Evolutionary conservation across 164 flowering plant species (phyloP).

Genomic region (Pachysandra terminalis): DNA sequence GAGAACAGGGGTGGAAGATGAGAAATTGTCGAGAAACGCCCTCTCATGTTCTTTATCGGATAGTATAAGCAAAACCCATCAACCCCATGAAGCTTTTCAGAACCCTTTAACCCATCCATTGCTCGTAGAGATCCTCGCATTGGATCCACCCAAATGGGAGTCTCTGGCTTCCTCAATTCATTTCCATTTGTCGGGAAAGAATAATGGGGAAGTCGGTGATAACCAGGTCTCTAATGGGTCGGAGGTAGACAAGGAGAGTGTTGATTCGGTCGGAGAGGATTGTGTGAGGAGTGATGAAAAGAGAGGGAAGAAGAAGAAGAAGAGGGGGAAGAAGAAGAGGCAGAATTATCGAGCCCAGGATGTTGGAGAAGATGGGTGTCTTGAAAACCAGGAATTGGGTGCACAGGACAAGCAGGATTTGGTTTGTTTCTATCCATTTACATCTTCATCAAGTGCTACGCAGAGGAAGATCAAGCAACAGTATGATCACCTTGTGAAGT

Average conservation of each 20-base stretch:
- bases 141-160: slow-evolving; percentile 40
- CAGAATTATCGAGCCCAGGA: slow-evolving; percentile 25
- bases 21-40: slow-evolving; percentile 13
- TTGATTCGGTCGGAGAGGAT: slow-evolving; percentile 11
- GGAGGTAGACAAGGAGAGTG: slow-evolving; percentile 23
- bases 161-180: slow-evolving; percentile 10
- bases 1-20: slow-evolving; percentile 10
- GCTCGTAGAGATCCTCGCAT: slow-evolving; percentile 46
- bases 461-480: slow-evolving; percentile 86
- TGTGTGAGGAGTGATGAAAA: slow-evolving; percentile 16
- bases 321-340: slow-evolving; percentile 40
- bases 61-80: slow-evolving; percentile 5
- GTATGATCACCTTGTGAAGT: slow-evolving; percentile 74
- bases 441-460: slow-evolving; percentile 61
- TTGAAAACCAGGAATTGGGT: slow-evolving; percentile 14
- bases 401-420: slow-evolving; percentile 28
- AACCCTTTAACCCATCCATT: slow-evolving; percentile 27
- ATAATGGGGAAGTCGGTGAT: slow-evolving; percentile 3
- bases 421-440: slow-evolving; percentile 63
- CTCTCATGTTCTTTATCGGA: slow-evolving; percentile 7
- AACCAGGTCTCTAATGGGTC: slow-evolving; percentile 23
- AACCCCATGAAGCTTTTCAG: slow-evolving; percentile 13
- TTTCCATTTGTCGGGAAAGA: not conserved
- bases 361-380: slow-evolving; percentile 16
- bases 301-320: slow-evolving; percentile 41